These are phyloP conservation scores for Calonectria montana DNA, from an alignment of 2,329 filamentous ascomycete species.

Conservation along the genomic window DNA sequence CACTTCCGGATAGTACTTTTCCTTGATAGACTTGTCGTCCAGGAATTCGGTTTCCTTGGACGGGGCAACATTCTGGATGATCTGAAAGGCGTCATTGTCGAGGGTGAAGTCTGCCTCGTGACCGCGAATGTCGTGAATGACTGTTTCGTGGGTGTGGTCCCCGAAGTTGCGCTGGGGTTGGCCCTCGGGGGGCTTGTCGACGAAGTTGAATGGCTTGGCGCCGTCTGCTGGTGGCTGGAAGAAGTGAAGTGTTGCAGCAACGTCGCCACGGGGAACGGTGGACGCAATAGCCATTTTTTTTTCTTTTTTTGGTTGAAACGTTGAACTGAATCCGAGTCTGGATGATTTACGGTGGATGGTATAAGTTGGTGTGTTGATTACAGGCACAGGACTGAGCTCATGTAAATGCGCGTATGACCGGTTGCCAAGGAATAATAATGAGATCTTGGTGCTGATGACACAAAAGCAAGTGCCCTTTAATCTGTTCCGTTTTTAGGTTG, in stretches of 20 bases:
- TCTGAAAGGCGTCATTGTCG: slow-evolving; percentile 80
- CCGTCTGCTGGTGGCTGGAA: slow-evolving; percentile 71
- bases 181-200: slow-evolving; percentile 71
- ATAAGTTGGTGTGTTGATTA: background rate
- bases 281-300: slow-evolving; percentile 54
- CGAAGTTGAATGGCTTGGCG: slow-evolving; percentile 72
- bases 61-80: slow-evolving; percentile 68
- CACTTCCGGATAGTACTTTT: slow-evolving; percentile 87
- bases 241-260: slow-evolving; percentile 74
- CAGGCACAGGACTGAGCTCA: background rate
- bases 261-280: slow-evolving; percentile 67
- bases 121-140: slow-evolving; percentile 79
- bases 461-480: background rate
- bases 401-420: background rate
- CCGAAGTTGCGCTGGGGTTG: slow-evolving; percentile 74
- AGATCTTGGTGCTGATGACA: background rate
- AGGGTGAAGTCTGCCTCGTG: slow-evolving; percentile 74
- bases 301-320: slow-evolving; percentile 3
- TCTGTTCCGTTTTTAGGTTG: background rate
- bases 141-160: slow-evolving; percentile 60
- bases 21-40: slow-evolving; percentile 75
- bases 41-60: slow-evolving; percentile 65
- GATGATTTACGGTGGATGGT: background rate
- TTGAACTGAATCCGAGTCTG: background rate
- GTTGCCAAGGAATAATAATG: slow-evolving; percentile 13